Percentiles rank a stretch among this genome's conserved stretches.
These are phyloP conservation scores for Suaeda aralocaspica DNA, from an alignment of 148 eudicot species.

Conservation along the genomic window DNA sequence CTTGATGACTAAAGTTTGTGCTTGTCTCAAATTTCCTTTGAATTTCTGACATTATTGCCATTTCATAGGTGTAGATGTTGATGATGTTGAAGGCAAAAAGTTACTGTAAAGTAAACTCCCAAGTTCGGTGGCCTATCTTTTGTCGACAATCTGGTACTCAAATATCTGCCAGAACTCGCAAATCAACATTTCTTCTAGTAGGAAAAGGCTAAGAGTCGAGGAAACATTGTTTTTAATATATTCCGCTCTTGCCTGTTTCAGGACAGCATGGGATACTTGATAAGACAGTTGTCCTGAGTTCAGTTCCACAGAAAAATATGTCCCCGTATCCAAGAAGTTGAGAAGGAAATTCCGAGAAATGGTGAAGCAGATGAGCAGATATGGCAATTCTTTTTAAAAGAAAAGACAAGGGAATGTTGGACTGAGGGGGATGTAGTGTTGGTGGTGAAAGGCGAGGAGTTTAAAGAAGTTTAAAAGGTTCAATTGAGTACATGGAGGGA, in stretches of 20 bases:
- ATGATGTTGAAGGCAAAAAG: slow-evolving; percentile 71
- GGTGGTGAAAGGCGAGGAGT: slow-evolving; percentile 68
- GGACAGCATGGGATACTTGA: slow-evolving; percentile 25
- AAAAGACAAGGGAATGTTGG: slow-evolving; percentile 60
- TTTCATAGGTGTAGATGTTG: slow-evolving; percentile 68
- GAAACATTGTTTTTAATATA: background rate
- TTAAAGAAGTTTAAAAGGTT: slow-evolving; percentile 59
- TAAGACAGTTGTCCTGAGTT: slow-evolving; percentile 61
- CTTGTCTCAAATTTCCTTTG: background rate
- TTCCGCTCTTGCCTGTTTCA: background rate
- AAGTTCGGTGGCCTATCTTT: slow-evolving; percentile 62
- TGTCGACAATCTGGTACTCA: slow-evolving; percentile 60
- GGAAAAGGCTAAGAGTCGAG: background rate
- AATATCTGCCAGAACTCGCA: background rate
- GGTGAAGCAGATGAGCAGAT: slow-evolving; percentile 57
- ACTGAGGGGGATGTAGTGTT: slow-evolving; percentile 65
- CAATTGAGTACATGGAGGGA: slow-evolving; percentile 72
- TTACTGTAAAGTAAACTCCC: slow-evolving; percentile 79
- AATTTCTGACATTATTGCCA: slow-evolving; percentile 24
- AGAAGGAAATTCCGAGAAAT: slow-evolving; percentile 59
- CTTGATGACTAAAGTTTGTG: background rate
- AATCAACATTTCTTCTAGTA: no score
- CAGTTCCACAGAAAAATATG: slow-evolving; percentile 47
- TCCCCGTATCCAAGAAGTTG: slow-evolving; percentile 69
- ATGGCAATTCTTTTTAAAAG: slow-evolving; percentile 57